These are phyloP conservation scores for Phytophthora fragariae DNA, from an alignment of 352 stramenopile genomes.

Conservation along the genomic window DNA sequence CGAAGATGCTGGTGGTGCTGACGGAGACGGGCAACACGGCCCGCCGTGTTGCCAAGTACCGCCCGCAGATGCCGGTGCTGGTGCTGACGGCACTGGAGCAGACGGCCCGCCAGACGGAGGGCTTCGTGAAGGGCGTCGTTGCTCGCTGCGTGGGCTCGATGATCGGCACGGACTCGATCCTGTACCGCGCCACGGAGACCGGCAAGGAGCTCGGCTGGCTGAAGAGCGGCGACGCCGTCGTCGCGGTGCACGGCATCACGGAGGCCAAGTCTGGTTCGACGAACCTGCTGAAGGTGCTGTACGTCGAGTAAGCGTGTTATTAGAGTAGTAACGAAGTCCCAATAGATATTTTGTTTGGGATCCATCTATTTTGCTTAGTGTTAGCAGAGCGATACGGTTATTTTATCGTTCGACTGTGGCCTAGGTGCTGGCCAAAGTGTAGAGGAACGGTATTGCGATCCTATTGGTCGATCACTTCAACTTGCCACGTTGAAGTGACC, in stretches of 20 bases:
- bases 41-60: slow-evolving; percentile 95
- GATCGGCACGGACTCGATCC: slow-evolving; percentile 90
- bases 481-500: no score
- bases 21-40: slow-evolving; percentile 94
- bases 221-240: slow-evolving; percentile 85
- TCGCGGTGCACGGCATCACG: slow-evolving; percentile 88
- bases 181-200: slow-evolving; percentile 83
- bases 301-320: slow-evolving; percentile 61
- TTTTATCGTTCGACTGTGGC: no score
- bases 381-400: background rate
- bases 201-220: slow-evolving; percentile 88
- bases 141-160: slow-evolving; percentile 77
- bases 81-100: slow-evolving; percentile 51
- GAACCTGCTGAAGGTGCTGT: slow-evolving; percentile 92
- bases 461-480: no score
- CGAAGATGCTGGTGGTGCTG: slow-evolving; percentile 96
- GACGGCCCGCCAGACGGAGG: slow-evolving; percentile 62
- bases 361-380: background rate
- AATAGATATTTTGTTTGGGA: background rate
- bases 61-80: slow-evolving; percentile 61
- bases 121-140: slow-evolving; percentile 63
- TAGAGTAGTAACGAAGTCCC: background rate
- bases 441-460: no score
- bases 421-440: no score
- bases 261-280: slow-evolving; percentile 85